phyloP scores from a whole-genome alignment of 2,329 filamentous ascomycete genomes.

The Xylaria sp. region DNA sequence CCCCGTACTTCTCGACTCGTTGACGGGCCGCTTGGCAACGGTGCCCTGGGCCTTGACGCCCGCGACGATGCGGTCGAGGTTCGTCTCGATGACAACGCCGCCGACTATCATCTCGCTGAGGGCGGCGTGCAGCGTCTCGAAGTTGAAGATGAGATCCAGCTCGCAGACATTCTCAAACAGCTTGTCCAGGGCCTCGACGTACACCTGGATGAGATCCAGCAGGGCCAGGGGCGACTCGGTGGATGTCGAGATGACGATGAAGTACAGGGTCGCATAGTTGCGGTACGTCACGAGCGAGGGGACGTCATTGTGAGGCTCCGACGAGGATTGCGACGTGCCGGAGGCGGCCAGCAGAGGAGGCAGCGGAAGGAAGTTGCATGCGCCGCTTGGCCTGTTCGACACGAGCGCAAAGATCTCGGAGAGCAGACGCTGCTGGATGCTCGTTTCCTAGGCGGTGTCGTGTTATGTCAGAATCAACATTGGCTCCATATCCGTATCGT shows the following conservation, averaged over 20 bases:
- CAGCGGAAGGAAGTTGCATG: conserved; percentile 95
- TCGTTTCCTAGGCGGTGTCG: conserved; percentile 76
- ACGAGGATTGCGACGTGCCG: conserved; percentile 70
- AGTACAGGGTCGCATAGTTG: conserved; percentile 97
- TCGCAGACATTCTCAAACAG: conserved; percentile 99
- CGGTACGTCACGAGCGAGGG: conserved; percentile 97
- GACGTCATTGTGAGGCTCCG: conserved; percentile 82
- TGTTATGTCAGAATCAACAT: conserved; percentile 24
- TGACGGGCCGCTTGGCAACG: conserved; percentile 81
- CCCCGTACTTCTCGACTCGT: conserved; percentile 66
- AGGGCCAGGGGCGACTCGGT: conserved; percentile 95
- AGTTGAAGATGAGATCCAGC: conserved; percentile 98
- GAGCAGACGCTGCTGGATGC: conserved; percentile 95
- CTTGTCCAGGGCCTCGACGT: conserved; percentile 93
- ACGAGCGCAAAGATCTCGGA: conserved; percentile 98
- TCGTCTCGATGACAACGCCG: conserved; percentile 93
- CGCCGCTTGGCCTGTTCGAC: conserved; percentile 86
- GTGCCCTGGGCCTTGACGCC: conserved; percentile 82
- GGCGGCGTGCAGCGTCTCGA: conserved; percentile 92
- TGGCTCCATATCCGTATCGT: background rate
- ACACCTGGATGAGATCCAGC: conserved; percentile 97
- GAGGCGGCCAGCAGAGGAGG: conserved; percentile 72
- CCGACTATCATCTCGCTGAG: conserved; percentile 95
- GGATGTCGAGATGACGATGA: conserved; percentile 96
- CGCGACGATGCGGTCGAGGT: conserved; percentile 85